These are phyloP conservation scores for Solanum hybrid DNA, from an alignment of 305 asterid species.

Conservation along the genomic window DNA sequence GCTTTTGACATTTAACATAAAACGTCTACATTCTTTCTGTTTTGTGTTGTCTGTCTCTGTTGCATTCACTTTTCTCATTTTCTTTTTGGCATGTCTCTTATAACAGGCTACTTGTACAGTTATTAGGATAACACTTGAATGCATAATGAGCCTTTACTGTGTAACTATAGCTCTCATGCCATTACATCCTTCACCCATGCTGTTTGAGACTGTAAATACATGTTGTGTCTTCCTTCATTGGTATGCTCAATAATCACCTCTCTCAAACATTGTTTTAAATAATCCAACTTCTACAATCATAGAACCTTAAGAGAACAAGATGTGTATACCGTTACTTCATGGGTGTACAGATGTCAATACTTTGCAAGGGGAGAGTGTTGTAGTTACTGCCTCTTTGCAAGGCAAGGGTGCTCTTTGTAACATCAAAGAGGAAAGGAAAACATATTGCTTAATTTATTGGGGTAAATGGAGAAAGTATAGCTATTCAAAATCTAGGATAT, in stretches of 20 bases:
- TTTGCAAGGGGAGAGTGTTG: background rate
- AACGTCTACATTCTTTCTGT: background rate
- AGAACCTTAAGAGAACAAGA: background rate
- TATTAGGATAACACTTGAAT: slow-evolving; percentile 2
- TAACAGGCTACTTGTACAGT: background rate
- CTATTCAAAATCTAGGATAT: background rate
- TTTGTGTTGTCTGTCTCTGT: background rate
- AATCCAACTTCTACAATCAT: background rate
- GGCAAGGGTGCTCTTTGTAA: background rate
- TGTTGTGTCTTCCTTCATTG: background rate
- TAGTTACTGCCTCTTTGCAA: background rate
- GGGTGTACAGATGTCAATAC: background rate
- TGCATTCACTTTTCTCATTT: background rate
- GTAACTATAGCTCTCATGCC: background rate
- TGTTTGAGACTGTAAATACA: background rate
- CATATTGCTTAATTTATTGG: background rate
- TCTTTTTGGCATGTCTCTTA: background rate
- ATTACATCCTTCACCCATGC: background rate
- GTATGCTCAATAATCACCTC: background rate
- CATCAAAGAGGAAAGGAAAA: background rate
- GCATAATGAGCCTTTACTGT: background rate
- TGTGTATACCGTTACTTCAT: background rate
- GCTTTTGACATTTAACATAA: background rate
- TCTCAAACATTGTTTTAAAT: background rate
- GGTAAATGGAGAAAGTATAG: background rate